Evolutionary conservation across 1,139 yeast genomes (phyloP), one percentile per base, ranked within the genome.

Genomic region (Candida glucosophila): DNA sequence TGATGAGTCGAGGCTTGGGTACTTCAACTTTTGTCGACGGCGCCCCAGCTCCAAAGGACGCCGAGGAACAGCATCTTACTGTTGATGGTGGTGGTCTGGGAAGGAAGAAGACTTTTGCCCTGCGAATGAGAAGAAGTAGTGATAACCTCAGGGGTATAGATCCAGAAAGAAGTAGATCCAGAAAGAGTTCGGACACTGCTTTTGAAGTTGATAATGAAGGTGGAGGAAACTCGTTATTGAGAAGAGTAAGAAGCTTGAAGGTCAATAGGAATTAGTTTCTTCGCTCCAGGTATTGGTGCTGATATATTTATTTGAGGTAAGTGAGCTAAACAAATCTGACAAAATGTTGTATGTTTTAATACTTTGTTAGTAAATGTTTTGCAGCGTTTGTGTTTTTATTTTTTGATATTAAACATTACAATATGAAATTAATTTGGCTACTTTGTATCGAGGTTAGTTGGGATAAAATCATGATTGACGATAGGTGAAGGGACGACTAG

Each of bases 1-100:
- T 73, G 24, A 65, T 79, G 3, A 81, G 96, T 1, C 68, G 79
- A 29, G 98, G 98, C 2, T 66, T 90, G 26, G 98, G 98, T 3
- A 73, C 92, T 2, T 70, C 95, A 2, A 90, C 98, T 0, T 90
- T 90, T 49, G 52, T 90, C 37, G 97, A 90, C 50, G 98, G 98
- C 19, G 92, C 97, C 0, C 97, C 97, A 11, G 98, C 96, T 3
- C 77, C 94, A 15, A 50, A 44, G 56, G 40, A 38, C 4, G 34
- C 30, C 14, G 44, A 44, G 25, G 59, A 58, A 17, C 55, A 51
- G 12, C 46, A 34, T 29, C 44, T 56, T 30, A 33, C 43, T 27
- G 25, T 49, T 12, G 39, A 35, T 25, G 42, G 43, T 22, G 59
- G 61, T 14, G 73, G 72, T 2, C 49, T 79, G 32, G 67, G 70